Conservation (phyloP, 2,329 filamentous ascomycete genomes). For the Ophiostoma australiae region DNA sequence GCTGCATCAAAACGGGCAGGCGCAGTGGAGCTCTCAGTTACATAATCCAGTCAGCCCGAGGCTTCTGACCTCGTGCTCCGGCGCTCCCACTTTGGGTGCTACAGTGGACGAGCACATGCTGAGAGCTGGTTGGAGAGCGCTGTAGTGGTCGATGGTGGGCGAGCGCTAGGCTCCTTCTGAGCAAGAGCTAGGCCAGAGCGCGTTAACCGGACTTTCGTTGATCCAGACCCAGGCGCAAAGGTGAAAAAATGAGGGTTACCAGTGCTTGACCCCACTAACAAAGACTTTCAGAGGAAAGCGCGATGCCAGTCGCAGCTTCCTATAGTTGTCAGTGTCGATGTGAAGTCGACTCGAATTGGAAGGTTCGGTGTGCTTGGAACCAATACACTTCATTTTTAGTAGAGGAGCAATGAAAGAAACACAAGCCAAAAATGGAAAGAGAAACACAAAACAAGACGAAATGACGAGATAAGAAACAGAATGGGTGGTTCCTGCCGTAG, state of each 20-base stretch:
- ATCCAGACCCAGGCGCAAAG: slow-evolving; percentile 20
- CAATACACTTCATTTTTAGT: neutral
- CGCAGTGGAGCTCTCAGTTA: slow-evolving; percentile 1
- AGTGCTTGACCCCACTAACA: slow-evolving; percentile 11
- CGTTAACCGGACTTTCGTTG: slow-evolving; percentile 22
- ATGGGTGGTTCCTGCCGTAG: neutral
- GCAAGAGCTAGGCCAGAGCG: slow-evolving; percentile 2
- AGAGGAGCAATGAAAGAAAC: neutral
- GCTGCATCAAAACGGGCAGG: slow-evolving; percentile 6
- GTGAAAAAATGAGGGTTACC: slow-evolving; percentile 23
- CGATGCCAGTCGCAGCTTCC: slow-evolving; percentile 14
- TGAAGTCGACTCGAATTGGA: neutral
- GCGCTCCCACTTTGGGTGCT: slow-evolving; percentile 12
- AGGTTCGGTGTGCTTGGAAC: neutral
- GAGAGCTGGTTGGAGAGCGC: neutral
- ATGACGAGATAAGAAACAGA: neutral
- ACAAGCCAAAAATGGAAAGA: neutral
- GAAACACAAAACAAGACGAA: neutral
- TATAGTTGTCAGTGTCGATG: neutral
- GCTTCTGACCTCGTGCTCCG: slow-evolving; percentile 7
- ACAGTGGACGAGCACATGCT: neutral
- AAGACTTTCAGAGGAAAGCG: slow-evolving; percentile 11
- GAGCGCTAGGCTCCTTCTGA: neutral
- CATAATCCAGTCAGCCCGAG: slow-evolving; percentile 9
- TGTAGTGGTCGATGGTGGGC: neutral